Conservation (phyloP, 164 flowering plant species). For the Berberis thunbergii region DNA sequence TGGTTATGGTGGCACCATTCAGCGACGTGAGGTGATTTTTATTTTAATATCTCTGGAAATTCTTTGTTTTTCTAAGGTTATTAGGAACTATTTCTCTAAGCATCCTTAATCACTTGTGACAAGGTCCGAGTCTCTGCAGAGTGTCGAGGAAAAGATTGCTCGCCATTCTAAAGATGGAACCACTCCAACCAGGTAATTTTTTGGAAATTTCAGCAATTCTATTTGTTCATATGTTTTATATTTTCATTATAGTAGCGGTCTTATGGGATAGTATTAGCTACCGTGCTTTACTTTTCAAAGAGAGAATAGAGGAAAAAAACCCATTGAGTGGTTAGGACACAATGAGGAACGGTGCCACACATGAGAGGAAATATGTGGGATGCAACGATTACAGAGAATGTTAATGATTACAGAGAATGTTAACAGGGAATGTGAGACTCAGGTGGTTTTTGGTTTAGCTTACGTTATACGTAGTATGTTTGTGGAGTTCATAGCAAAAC, state of each 20-base stretch:
- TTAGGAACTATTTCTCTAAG: not conserved
- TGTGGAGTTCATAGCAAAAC: too few relatives aligned
- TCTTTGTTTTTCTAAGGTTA: not conserved
- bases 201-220: not conserved
- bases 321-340: too few relatives aligned
- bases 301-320: too few relatives aligned
- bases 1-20: not conserved
- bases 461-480: too few relatives aligned
- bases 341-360: too few relatives aligned
- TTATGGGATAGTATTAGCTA: not conserved
- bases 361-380: too few relatives aligned
- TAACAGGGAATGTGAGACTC: too few relatives aligned
- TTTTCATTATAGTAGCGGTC: not conserved
- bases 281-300: too few relatives aligned
- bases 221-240: not conserved
- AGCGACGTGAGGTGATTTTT: not conserved
- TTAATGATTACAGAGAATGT: too few relatives aligned
- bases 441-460: too few relatives aligned
- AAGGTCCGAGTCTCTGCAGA: slow-evolving; percentile 37
- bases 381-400: too few relatives aligned
- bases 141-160: slow-evolving; percentile 92
- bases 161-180: slow-evolving; percentile 79
- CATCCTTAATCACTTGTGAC: slow-evolving; percentile 14
- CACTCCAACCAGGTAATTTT: slow-evolving; percentile 46
- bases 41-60: not conserved